Evolutionary conservation across 2,329 filamentous ascomycete species (phyloP).

Genomic region (Xylaria sp.): DNA sequence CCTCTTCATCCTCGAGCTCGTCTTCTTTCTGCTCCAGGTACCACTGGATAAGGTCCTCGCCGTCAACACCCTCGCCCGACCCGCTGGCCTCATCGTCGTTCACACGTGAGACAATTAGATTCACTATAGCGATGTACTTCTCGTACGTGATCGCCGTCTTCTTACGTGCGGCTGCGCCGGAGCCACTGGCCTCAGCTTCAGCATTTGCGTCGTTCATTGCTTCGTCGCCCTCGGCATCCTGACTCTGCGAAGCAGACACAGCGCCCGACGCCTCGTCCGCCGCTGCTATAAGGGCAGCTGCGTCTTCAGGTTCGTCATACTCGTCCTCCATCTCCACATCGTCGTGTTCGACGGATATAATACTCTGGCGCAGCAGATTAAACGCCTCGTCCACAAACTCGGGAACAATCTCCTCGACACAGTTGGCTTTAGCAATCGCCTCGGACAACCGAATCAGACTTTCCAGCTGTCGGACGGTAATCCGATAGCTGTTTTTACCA

Average conservation of each 20-base stretch:
- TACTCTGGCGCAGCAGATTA: slow-evolving; percentile 90
- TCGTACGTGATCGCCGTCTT: slow-evolving; percentile 91
- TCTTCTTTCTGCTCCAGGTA: slow-evolving; percentile 93
- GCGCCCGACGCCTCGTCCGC: slow-evolving; percentile 62
- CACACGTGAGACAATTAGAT: slow-evolving; percentile 83
- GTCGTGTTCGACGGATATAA: slow-evolving; percentile 97
- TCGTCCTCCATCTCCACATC: slow-evolving; percentile 94
- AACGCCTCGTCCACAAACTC: slow-evolving; percentile 92
- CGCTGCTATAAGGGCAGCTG: slow-evolving; percentile 59
- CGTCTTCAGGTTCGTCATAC: slow-evolving; percentile 61
- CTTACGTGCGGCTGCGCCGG: slow-evolving; percentile 61
- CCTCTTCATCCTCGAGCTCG: slow-evolving; percentile 82
- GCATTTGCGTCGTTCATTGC: slow-evolving; percentile 59
- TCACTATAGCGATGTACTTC: slow-evolving; percentile 92
- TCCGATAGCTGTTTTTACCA: slow-evolving; percentile 94
- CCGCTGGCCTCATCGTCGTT: slow-evolving; percentile 80
- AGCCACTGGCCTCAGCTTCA: slow-evolving; percentile 54
- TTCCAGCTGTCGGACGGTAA: slow-evolving; percentile 95
- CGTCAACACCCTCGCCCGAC: slow-evolving; percentile 84
- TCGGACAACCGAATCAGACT: slow-evolving; percentile 95
- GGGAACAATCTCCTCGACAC: slow-evolving; percentile 86
- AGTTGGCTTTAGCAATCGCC: slow-evolving; percentile 98
- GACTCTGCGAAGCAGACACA: slow-evolving; percentile 44
- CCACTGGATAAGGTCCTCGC: slow-evolving; percentile 84
- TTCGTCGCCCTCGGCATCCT: slow-evolving; percentile 57